Base-by-base conservation (phyloP, 1,139 yeast species). In the Yamadazyma triangularis region DNA sequence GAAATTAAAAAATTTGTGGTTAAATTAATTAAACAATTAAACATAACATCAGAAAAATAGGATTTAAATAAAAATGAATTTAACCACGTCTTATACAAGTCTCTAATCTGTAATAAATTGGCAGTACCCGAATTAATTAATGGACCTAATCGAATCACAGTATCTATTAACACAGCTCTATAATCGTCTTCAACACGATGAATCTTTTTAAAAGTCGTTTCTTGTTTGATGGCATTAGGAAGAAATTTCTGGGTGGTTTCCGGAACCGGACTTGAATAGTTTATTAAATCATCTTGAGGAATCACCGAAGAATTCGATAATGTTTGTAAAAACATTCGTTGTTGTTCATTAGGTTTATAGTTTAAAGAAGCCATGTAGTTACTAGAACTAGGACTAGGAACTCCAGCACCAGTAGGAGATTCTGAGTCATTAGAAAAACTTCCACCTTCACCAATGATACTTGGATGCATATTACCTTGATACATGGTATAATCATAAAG, bases 1-100 rank as follows among this genome's bases (percentile, higher is more conserved):
- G 69, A 53, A 19, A 64, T 57, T 30, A 66, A 44, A 38, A 60
- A 66, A 41, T 66, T 66, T 14, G 70, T 60, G 22, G 69, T 60
- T 31, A 66, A 52, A 37, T 65, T 65, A 23, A 62, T 34, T 36
- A 66, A 55, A 35, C 70, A 61, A 42, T 60, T 56, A 36, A 64
- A 63, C 64, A 64, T 58, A 29, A 59, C 37, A 15, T 49, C 50
- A 0, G 51, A 45, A 12, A 36, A 31, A 35, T 39, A 48, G 14
- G 64, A 53, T 14, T 45, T 46, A 36, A 40, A 56, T 8, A 63
- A 42, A 29, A 64, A 63, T 6, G 61, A 59, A 27, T 51, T 53
- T 23, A 66, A 43, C 71, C 71, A 65, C 4, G 43, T 26, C 21
- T 45, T 48, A 41, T 64, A 66, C 19, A 66, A 47, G 16, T 40